phyloP scores from a whole-genome alignment of 1,139 yeast genomes.

The Sugiyamaella xylanicola region DNA sequence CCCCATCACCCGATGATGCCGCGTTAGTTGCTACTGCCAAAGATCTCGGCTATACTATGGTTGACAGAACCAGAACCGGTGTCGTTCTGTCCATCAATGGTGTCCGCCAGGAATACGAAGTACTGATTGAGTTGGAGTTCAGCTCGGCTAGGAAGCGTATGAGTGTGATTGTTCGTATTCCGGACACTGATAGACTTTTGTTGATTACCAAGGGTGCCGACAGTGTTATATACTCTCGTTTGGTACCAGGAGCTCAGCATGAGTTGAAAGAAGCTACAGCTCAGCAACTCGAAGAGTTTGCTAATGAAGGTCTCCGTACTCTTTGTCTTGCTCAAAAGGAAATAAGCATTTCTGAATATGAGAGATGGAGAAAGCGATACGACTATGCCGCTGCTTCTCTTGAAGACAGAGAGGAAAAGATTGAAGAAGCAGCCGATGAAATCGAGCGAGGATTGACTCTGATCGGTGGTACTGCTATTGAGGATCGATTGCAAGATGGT shows the following conservation, averaged over 20 bases:
- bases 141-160: conserved; percentile 93
- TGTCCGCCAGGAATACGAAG: conserved; percentile 61
- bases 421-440: conserved; percentile 75
- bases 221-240: conserved; percentile 78
- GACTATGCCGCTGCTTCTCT: conserved; percentile 72
- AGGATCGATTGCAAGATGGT: conserved; percentile 90
- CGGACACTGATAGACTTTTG: conserved; percentile 52
- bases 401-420: conserved; percentile 70
- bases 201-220: conserved; percentile 94
- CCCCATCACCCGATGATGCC: conserved; percentile 98
- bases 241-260: conserved; percentile 34
- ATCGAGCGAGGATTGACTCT: conserved; percentile 71
- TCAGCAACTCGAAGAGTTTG: conserved; percentile 80
- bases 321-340: conserved; percentile 86
- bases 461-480: conserved; percentile 95
- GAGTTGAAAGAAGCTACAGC: conserved; percentile 65
- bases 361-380: conserved; percentile 67
- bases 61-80: conserved; percentile 71
- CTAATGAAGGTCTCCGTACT: conserved; percentile 94
- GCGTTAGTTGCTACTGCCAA: conserved; percentile 92
- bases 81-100: conserved; percentile 76
- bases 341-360: conserved; percentile 60
- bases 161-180: conserved; percentile 81
- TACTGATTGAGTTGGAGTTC: conserved; percentile 75
- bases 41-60: conserved; percentile 82